These are phyloP conservation scores for Amanita pseudoporphyria DNA, from an alignment of 768 basidiomycete genomes.

Conservation along the genomic window DNA sequence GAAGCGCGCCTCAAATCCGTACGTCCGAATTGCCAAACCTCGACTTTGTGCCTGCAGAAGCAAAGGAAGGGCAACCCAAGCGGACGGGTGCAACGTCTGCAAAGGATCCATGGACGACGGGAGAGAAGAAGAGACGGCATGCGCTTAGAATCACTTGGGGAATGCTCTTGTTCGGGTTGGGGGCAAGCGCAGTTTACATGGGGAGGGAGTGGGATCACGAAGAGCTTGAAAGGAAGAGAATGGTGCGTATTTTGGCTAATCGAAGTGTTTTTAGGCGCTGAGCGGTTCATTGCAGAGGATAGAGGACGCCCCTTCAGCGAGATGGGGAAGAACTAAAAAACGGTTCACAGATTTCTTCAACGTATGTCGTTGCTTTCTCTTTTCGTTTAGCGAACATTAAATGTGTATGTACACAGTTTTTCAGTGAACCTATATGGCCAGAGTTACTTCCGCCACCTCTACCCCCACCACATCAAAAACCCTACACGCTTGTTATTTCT, in stretches of 20 bases:
- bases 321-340: conserved; percentile 54
- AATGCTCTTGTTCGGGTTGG: conserved; percentile 45
- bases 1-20: not conserved
- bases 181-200: conserved; percentile 50
- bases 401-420: conserved; percentile 42
- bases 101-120: conserved; percentile 68
- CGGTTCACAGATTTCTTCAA: conserved; percentile 61
- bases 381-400: not conserved
- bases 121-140: conserved; percentile 58
- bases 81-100: conserved; percentile 73
- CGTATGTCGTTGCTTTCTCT: conserved; percentile 29
- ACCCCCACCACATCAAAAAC: conserved; percentile 75
- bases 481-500: conserved; percentile 86
- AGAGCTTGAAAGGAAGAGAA: conserved; percentile 54
- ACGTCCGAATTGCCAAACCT: conserved; percentile 34
- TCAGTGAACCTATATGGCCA: conserved; percentile 89
- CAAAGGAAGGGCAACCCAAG: conserved; percentile 28
- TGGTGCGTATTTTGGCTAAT: conserved; percentile 32
- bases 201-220: conserved; percentile 74
- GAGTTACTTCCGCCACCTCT: conserved; percentile 85
- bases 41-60: conserved; percentile 53
- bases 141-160: conserved; percentile 46
- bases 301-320: conserved; percentile 49
- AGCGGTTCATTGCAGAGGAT: conserved; percentile 30
- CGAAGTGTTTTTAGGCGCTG: not conserved